Base-by-base conservation (phyloP, 2,329 filamentous ascomycete species). In the Paecilomyces sp. region DNA sequence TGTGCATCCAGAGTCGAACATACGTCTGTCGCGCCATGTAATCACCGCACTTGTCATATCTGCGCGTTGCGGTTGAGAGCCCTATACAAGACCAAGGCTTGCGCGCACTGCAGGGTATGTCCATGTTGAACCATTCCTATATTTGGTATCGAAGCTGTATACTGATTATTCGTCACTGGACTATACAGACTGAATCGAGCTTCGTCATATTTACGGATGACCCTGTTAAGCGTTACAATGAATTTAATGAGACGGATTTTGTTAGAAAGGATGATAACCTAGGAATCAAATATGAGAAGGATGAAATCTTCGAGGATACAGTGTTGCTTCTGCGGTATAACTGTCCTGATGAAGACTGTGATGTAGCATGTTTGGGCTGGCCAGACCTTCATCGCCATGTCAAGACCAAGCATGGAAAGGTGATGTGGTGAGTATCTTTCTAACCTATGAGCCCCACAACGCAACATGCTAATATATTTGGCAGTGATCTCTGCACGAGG, bases 31-130 rank as follows among this genome's bases (percentile, higher is more conserved):
- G 87, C 92, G 33, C 93, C 94, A 22, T 99, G 94, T 77, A 97
- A 97, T 75, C 94, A 99, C 77, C 85, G 90, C 60, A 97, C 93
- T 55, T 99, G 94, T 73, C 94, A 99, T 77, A 96, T 97, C 65
- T 99, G 94, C 75, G 88, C 92, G 9, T 79, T 99, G 66, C 85
- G 94, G 61, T 85, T 97, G 85, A 85, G 94, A 67, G 94, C 93
- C 0, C 79, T 99, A 53, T 99, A 97, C 78, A 97, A 97, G 80
- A 95, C 88, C 61, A 96, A 96, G 75, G 90, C 92, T 64, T 99
- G 94, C 76, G 90, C 92, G n/a, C 92, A 97, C 75, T 99, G 94
- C 73, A 83, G 94, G 70, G 90, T 92, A 82, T 67, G 88, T 80
- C 11, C 1, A 8, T 6, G n/a, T 15, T 22, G 7, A 9, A 8